Conservation (phyloP, 495 filamentous ascomycete genomes). For the Neurospora discreta region DNA sequence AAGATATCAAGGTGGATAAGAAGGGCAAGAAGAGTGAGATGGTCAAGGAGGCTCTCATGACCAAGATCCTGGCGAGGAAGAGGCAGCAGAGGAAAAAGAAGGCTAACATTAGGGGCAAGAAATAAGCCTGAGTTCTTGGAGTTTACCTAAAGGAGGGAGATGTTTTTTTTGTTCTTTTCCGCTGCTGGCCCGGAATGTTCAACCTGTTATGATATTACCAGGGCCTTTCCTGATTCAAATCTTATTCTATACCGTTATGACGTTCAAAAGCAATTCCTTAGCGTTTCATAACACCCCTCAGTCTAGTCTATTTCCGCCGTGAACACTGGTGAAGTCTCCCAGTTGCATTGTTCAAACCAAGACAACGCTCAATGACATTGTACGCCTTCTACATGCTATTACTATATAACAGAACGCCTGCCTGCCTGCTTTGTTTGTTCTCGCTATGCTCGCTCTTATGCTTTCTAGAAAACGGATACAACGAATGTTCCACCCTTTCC, state of each 20-base stretch:
- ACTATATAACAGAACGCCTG: neutral
- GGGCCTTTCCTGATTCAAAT: neutral
- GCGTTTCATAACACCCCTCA: neutral
- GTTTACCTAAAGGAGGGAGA: neutral
- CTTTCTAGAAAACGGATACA: neutral
- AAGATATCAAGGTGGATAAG: slow-evolving; percentile 4
- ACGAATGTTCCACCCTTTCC: neutral
- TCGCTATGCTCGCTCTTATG: neutral
- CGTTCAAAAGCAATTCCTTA: neutral
- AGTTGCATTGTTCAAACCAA: neutral
- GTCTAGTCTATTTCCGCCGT: neutral
- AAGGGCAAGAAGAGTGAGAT: slow-evolving; percentile 18
- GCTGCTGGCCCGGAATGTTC: neutral
- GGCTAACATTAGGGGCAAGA: slow-evolving; percentile 20
- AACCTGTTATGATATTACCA: neutral
- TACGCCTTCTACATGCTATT: neutral
- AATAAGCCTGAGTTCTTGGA: slow-evolving; percentile 1
- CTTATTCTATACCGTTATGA: neutral
- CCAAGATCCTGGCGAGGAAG: slow-evolving; percentile 39
- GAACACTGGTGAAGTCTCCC: neutral
- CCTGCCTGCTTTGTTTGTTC: neutral
- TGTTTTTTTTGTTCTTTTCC: no score
- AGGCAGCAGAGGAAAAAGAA: slow-evolving; percentile 41
- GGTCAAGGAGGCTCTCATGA: slow-evolving; percentile 27
- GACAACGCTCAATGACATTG: neutral